Conservation (phyloP, 495 filamentous ascomycete genomes). For the Lophiostoma macrostomum region DNA sequence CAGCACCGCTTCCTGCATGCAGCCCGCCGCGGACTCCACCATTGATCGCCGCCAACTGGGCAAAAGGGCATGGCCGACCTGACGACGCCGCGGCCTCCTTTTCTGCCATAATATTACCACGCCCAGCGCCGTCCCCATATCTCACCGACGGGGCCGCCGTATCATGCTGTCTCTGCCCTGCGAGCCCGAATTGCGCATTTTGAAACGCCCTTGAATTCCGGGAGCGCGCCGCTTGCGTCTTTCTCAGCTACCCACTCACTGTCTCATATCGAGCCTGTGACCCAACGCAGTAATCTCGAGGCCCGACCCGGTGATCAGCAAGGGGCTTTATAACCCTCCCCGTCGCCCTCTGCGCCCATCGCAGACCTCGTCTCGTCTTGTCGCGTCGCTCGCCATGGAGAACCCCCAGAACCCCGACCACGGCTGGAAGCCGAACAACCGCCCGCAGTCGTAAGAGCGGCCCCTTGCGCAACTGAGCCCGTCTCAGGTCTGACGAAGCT, state of each 20-base stretch:
- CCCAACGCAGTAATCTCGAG: too few species aligned
- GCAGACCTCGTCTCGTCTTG: not conserved
- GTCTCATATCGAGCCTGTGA: too few species aligned
- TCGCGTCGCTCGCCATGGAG: constrained; percentile 9
- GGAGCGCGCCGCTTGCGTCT: constrained; percentile 12
- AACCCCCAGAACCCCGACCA: constrained; percentile 46
- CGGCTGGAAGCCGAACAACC: constrained; percentile 73
- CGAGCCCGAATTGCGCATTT: constrained; percentile 9
- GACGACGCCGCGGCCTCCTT: constrained; percentile 2
- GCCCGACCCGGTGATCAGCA: too few species aligned
- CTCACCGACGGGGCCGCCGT: not conserved
- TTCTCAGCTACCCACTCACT: not conserved
- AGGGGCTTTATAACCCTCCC: too few species aligned
- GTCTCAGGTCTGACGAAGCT: constrained; percentile 15
- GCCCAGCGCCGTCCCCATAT: not conserved
- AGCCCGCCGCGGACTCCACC: too few species aligned
- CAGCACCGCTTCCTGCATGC: too few species aligned
- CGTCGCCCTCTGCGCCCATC: not conserved
- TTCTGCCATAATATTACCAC: constrained; percentile 7
- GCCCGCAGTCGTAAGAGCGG: constrained; percentile 68
- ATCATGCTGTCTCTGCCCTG: constrained; percentile 12
- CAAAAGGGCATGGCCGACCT: not conserved
- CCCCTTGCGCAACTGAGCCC: not conserved
- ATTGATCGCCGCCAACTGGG: too few species aligned
- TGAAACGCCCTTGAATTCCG: constrained; percentile 19